Conservation (phyloP, 495 filamentous ascomycete species). For the Talaromyces nanjingensis region DNA sequence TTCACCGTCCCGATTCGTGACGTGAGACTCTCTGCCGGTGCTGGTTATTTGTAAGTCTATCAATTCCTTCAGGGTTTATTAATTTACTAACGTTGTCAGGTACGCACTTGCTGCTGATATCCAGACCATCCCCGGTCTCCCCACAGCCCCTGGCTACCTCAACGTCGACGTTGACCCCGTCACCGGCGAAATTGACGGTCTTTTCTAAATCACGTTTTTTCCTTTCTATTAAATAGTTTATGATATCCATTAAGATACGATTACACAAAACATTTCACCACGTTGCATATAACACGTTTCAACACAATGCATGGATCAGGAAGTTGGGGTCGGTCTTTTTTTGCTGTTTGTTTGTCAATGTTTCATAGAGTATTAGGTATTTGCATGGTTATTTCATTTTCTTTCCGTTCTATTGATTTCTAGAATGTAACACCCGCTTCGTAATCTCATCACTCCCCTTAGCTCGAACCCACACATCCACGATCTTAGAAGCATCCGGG, state of each 20-base stretch:
- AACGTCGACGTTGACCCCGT: slow-evolving; percentile 92
- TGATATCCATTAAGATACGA: not conserved
- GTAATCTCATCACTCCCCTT: not conserved
- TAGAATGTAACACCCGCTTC: not conserved
- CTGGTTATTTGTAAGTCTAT: slow-evolving; percentile 71
- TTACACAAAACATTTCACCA: slow-evolving; percentile 1
- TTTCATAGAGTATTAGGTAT: not conserved
- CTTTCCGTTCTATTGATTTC: not conserved
- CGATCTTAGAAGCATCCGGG: slow-evolving; percentile 48
- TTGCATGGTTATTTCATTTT: not conserved
- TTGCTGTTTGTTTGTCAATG: not conserved
- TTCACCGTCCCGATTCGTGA: slow-evolving; percentile 95
- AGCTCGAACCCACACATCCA: slow-evolving; percentile 61
- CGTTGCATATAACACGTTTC: slow-evolving; percentile 4
- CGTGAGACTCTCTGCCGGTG: slow-evolving; percentile 88
- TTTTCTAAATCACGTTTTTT: slow-evolving; percentile 57
- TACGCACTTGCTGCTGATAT: slow-evolving; percentile 96
- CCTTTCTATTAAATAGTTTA: not conserved
- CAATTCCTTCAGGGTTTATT: slow-evolving; percentile 2
- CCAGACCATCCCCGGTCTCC: slow-evolving; percentile 93
- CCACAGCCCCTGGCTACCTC: slow-evolving; percentile 90
- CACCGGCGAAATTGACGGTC: slow-evolving; percentile 91
- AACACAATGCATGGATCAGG: slow-evolving; percentile 6
- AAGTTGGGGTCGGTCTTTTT: not conserved
- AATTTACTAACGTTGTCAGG: slow-evolving; percentile 28